These are phyloP conservation scores for Pythium plurisporium DNA, from an alignment of 352 stramenopile genomes.

Conservation along the genomic window DNA sequence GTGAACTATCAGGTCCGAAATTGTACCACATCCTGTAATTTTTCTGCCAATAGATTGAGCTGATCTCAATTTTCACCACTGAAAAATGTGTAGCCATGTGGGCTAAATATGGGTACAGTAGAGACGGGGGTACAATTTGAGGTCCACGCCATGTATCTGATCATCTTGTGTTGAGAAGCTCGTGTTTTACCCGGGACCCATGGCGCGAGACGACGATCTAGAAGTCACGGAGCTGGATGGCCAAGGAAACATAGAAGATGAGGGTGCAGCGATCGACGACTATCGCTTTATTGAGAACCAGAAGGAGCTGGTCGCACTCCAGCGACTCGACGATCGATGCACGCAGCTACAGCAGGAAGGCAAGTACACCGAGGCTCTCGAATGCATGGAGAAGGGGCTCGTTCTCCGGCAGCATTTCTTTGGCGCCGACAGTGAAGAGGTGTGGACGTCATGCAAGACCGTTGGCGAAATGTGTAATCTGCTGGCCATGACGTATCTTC, in stretches of 20 bases:
- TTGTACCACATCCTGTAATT: background rate
- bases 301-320: constrained; percentile 85
- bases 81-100: constrained; percentile 1
- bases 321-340: constrained; percentile 88
- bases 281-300: constrained; percentile 61
- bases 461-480: constrained; percentile 96
- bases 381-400: constrained; percentile 92
- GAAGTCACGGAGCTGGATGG: constrained; percentile 31
- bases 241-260: background rate
- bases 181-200: background rate
- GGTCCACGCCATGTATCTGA: too few relatives aligned
- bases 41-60: background rate
- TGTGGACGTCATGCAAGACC: constrained; percentile 87
- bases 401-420: constrained; percentile 94
- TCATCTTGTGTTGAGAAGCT: too few relatives aligned
- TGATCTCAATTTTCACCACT: background rate
- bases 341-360: constrained; percentile 88
- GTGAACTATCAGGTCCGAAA: too few relatives aligned
- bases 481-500: constrained; percentile 94
- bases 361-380: constrained; percentile 90
- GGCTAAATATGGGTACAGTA: constrained; percentile 1
- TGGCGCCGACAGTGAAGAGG: constrained; percentile 86
- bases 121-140: background rate
- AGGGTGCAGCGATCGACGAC: constrained; percentile 23
- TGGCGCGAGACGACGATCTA: constrained; percentile 19